A percentile compares a stretch with the other conserved stretches of the same genome.
phyloP scores from a whole-genome alignment of 306 rosid genomes.

The Morella rubra region DNA sequence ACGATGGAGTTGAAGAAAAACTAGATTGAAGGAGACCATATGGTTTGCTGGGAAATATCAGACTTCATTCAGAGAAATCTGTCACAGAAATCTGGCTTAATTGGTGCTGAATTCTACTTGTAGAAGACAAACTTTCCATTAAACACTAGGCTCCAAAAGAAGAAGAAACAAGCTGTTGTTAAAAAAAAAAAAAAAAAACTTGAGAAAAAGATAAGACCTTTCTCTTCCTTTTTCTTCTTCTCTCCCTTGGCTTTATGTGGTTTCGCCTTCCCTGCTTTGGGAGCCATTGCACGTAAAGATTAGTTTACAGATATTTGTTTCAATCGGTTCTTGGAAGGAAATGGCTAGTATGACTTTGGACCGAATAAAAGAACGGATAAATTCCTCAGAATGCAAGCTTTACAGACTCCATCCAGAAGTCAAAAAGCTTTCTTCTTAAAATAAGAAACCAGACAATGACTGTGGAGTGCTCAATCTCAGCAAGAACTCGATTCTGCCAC shows the following conservation, averaged over 20 bases:
- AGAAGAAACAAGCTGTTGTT: conserved; percentile 1
- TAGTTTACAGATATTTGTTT: background rate
- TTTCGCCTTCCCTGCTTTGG: conserved; percentile 75
- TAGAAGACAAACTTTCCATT: no score
- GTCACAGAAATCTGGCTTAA: no score
- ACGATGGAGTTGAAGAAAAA: background rate
- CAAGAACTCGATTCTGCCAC: conserved; percentile 2
- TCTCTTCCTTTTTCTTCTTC: conserved; percentile 91
- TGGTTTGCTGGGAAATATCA: background rate
- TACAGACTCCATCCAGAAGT: conserved; percentile 24
- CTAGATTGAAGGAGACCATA: background rate
- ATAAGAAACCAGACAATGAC: background rate
- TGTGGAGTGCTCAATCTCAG: background rate
- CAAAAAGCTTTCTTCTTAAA: conserved; percentile 6
- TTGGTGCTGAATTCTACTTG: no score
- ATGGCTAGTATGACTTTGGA: conserved; percentile 23
- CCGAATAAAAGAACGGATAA: conserved; percentile 36
- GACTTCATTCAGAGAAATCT: background rate
- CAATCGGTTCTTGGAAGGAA: conserved; percentile 30
- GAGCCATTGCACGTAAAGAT: conserved; percentile 67
- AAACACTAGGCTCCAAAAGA: background rate
- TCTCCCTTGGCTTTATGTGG: conserved; percentile 88
- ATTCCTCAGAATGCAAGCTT: conserved; percentile 5
- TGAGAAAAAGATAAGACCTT: conserved; percentile 47
- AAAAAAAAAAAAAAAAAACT: background rate